Evolutionary conservation across 2,329 filamentous ascomycete genomes (phyloP).

Genomic region (Lachnellula subtilissima): DNA sequence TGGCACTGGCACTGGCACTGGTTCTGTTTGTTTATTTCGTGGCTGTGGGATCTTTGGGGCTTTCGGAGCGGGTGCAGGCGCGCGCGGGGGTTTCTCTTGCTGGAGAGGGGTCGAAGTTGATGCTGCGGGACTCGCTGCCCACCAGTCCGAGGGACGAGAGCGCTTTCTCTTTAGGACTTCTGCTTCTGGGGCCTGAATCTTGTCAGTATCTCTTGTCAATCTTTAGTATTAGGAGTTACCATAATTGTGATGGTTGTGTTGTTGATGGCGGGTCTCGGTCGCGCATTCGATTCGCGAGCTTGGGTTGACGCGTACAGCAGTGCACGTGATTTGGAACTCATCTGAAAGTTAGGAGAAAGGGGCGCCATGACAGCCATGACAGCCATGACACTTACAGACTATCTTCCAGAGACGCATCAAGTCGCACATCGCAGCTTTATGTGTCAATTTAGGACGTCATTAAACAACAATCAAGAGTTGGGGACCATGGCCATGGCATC

Average conservation of each 20-base stretch:
- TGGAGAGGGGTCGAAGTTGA: slow-evolving; percentile 6
- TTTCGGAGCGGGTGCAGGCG: background rate
- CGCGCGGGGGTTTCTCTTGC: slow-evolving; percentile 4
- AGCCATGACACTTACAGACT: too few relatives aligned
- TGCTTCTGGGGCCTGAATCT: slow-evolving; percentile 17
- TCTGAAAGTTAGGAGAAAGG: too few relatives aligned
- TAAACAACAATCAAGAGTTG: too few relatives aligned
- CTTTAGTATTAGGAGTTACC: background rate
- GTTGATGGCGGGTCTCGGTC: background rate
- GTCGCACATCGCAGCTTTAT: too few relatives aligned
- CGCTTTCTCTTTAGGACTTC: slow-evolving; percentile 24
- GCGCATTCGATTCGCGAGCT: background rate
- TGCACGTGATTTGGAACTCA: background rate
- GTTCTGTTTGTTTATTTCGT: background rate
- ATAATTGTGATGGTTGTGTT: slow-evolving; percentile 5
- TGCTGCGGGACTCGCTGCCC: slow-evolving; percentile 15
- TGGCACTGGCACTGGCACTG: too few relatives aligned
- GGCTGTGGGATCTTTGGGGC: background rate
- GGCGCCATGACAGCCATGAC: too few relatives aligned
- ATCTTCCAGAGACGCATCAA: too few relatives aligned
- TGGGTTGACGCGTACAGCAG: background rate
- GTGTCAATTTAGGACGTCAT: too few relatives aligned
- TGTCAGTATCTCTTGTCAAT: slow-evolving; percentile 1
- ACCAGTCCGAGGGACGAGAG: slow-evolving; percentile 26
- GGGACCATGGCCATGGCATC: too few relatives aligned